These are phyloP conservation scores for Alnus glutinosa DNA, from an alignment of 306 rosid genomes.

Conservation along the genomic window DNA sequence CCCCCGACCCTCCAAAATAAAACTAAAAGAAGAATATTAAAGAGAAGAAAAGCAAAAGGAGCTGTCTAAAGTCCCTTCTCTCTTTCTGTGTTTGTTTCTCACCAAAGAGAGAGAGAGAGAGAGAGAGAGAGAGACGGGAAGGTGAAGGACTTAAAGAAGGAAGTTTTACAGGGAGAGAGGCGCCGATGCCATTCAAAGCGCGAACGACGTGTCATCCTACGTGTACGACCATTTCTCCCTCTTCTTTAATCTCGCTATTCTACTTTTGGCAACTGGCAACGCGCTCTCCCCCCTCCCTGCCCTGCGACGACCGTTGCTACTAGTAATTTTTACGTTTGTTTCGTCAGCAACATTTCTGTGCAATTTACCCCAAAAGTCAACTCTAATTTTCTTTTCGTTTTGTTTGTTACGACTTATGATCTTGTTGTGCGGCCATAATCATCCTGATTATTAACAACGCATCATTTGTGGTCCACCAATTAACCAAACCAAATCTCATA, in stretches of 20 bases:
- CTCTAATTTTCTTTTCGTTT: background rate
- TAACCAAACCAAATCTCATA: background rate
- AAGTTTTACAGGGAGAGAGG: slow-evolving; percentile 2
- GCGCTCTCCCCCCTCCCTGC: too few species aligned
- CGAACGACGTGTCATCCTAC: slow-evolving; percentile 19
- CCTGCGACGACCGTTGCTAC: too few species aligned
- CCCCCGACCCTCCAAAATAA: slow-evolving; percentile 12
- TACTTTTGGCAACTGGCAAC: too few species aligned
- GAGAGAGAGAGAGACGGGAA: background rate
- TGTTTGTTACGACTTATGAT: background rate
- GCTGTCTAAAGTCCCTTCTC: background rate
- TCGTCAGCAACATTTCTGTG: too few species aligned
- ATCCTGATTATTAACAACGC: background rate
- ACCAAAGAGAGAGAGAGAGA: background rate
- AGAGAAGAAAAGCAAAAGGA: background rate
- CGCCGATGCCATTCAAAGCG: slow-evolving; percentile 37
- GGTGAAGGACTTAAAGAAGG: background rate
- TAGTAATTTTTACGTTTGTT: too few species aligned
- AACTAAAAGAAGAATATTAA: background rate
- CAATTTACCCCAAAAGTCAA: too few species aligned
- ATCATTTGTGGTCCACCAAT: background rate
- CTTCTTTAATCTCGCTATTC: background rate
- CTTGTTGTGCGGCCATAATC: background rate
- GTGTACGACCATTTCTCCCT: background rate
- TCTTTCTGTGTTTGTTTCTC: background rate